Evolutionary conservation across 176 grass and related monocot species (phyloP).

Genomic region (Oryza punctata): DNA sequence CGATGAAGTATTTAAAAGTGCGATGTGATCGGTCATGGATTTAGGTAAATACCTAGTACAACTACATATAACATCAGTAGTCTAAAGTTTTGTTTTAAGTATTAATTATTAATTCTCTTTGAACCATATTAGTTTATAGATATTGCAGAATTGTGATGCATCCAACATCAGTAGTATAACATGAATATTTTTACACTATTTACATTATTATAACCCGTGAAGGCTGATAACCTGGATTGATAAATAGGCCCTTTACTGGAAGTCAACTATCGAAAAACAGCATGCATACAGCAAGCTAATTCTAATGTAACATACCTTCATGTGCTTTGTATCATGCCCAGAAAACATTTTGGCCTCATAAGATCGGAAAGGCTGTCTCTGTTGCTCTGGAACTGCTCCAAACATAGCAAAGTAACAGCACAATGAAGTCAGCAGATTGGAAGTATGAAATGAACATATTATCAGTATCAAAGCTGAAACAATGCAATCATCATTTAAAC

Average conservation of each 20-base stretch:
- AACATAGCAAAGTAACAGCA: slow-evolving; percentile 30
- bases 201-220: not conserved
- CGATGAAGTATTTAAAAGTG: not conserved
- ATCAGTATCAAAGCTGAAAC: not conserved
- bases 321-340: slow-evolving; percentile 66
- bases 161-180: not conserved
- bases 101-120: not conserved
- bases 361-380: slow-evolving; percentile 49
- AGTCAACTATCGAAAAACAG: slow-evolving; percentile 3
- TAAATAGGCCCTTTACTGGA: not conserved
- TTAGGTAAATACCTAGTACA: not conserved
- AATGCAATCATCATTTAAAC: not conserved
- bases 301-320: slow-evolving; percentile 56
- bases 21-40: not conserved
- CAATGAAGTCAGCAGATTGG: slow-evolving; percentile 19
- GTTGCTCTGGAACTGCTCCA: slow-evolving; percentile 53
- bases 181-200: not conserved
- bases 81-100: not conserved
- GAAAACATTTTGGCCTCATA: slow-evolving; percentile 61
- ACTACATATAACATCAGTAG: not conserved
- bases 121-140: not conserved
- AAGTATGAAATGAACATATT: slow-evolving; percentile 9
- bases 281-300: not conserved
- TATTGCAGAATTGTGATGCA: slow-evolving; percentile 8
- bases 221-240: not conserved